A percentile compares a stretch with the other conserved stretches of the same genome.
phyloP scores from a whole-genome alignment of 768 basidiomycete genomes.

The Phlebiopsis gigantea region DNA sequence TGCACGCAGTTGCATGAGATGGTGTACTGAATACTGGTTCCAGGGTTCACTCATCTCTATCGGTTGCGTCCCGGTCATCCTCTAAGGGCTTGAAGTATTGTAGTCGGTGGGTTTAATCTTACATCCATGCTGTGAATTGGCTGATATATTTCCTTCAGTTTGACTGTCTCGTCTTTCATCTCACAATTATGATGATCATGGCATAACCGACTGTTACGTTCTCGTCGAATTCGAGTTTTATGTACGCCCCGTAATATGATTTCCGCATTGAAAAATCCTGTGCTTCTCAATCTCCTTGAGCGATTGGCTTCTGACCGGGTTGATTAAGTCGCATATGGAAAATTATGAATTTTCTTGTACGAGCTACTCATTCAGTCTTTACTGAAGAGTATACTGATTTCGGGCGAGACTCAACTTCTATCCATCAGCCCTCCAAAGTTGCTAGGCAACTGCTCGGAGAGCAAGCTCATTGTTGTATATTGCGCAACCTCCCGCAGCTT shows the following conservation, averaged over 20 bases:
- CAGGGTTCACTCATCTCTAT: constrained; percentile 12
- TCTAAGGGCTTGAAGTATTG: background rate
- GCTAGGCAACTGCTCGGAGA: no score
- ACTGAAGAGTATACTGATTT: no score
- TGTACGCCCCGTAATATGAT: background rate
- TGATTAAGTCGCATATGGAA: no score
- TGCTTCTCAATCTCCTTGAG: background rate
- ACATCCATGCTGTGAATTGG: background rate
- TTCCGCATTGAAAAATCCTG: background rate
- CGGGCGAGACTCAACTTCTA: no score
- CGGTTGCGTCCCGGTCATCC: constrained; percentile 11
- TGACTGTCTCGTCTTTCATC: background rate
- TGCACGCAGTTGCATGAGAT: background rate
- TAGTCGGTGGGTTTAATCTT: background rate
- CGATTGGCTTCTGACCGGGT: no score
- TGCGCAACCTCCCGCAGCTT: no score
- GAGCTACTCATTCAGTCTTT: no score
- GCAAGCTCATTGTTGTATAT: no score
- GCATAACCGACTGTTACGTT: background rate
- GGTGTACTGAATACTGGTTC: background rate
- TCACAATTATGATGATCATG: background rate
- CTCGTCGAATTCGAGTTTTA: background rate
- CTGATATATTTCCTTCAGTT: background rate
- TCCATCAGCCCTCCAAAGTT: no score
- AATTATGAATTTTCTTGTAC: no score